These are phyloP conservation scores for Lagerstroemia speciosa DNA, from an alignment of 345 rosid species.

Conservation along the genomic window DNA sequence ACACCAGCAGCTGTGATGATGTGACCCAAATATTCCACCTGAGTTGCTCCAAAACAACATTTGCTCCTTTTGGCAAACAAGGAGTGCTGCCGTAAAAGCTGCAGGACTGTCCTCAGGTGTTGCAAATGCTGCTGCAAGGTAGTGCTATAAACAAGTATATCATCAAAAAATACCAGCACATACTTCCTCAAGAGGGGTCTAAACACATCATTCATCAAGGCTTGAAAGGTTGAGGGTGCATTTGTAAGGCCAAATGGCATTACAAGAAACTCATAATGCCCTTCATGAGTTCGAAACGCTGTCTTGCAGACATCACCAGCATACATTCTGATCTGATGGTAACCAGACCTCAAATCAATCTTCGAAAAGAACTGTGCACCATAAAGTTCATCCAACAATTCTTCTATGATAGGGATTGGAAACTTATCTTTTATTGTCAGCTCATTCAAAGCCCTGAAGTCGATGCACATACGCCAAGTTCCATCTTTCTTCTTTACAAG, in stretches of 20 bases:
- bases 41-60: not conserved
- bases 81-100: not conserved
- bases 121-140: not conserved
- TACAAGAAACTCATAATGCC: not conserved
- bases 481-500: not conserved
- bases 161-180: not conserved
- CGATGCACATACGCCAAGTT: not conserved
- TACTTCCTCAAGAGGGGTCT: not conserved
- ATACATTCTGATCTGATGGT: not conserved
- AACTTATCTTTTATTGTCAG: not conserved
- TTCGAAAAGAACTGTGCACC: not conserved
- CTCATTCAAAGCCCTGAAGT: not conserved
- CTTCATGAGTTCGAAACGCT: no score
- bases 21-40: no score
- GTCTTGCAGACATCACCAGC: not conserved
- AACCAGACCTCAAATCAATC: not conserved
- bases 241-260: not conserved
- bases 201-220: not conserved
- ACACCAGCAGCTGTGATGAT: no score
- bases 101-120: not conserved
- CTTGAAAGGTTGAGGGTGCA: not conserved
- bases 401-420: not conserved
- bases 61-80: constrained; percentile 5
- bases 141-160: no score
- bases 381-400: not conserved